Evolutionary conservation across 495 filamentous ascomycete genomes (phyloP).

Genomic region (Darksidea phi): DNA sequence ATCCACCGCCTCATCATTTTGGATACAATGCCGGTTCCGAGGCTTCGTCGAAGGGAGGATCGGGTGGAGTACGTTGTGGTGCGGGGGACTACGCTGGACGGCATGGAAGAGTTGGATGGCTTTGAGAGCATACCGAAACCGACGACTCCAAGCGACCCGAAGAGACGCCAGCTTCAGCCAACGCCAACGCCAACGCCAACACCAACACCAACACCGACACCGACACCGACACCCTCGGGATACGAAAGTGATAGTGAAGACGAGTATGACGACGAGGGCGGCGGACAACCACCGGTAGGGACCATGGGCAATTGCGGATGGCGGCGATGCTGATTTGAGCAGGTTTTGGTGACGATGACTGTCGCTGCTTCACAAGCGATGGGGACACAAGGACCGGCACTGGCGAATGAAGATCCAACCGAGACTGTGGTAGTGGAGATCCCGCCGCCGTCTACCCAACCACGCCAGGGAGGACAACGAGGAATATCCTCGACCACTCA

Average conservation of each 20-base stretch:
- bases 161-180: not conserved
- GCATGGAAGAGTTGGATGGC: not conserved
- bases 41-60: conserved; percentile 21
- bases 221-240: too few species aligned
- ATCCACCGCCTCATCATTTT: not conserved
- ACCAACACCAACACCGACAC: too few species aligned
- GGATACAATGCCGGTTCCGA: conserved; percentile 30
- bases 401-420: conserved; percentile 12
- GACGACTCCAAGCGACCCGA: not conserved
- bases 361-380: conserved; percentile 15
- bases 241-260: conserved; percentile 2
- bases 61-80: conserved; percentile 28
- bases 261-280: conserved; percentile 14
- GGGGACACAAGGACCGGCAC: conserved; percentile 8
- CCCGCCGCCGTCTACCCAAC: conserved; percentile 18
- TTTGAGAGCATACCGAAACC: conserved; percentile 1
- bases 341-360: conserved; percentile 27
- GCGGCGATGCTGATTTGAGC: not conserved
- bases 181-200: too few species aligned
- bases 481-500: conserved; percentile 32
- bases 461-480: conserved; percentile 5
- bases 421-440: conserved; percentile 26
- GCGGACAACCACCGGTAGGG: conserved; percentile 14
- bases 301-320: not conserved
- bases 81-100: conserved; percentile 13